A percentile compares a stretch with the other conserved stretches of the same genome.
Conservation (phyloP, 768 basidiomycete genomes). For the Wakefieldia striispora region DNA sequence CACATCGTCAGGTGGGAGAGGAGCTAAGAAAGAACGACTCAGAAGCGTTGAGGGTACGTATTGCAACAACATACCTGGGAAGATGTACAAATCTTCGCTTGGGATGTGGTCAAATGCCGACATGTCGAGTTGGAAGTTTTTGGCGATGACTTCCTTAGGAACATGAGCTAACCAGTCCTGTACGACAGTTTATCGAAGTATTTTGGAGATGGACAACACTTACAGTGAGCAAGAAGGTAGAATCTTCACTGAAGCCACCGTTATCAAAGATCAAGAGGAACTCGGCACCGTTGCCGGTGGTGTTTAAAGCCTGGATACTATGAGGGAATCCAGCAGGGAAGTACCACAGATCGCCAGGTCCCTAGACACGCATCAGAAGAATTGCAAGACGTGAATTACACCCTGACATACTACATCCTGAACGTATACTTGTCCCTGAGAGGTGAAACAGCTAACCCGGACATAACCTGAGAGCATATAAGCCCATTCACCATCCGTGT, state of each 20-base stretch:
- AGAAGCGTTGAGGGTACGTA: background rate
- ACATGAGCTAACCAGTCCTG: conserved; percentile 70
- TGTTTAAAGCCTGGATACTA: conserved; percentile 51
- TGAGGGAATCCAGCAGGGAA: conserved; percentile 59
- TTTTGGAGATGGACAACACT: background rate
- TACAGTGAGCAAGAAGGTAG: conserved; percentile 47
- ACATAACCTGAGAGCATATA: conserved; percentile 50
- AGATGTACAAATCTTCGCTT: conserved; percentile 53
- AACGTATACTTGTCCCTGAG: conserved; percentile 50
- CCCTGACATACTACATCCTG: conserved; percentile 47
- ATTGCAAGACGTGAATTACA: conserved; percentile 3
- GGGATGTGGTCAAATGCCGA: conserved; percentile 57
- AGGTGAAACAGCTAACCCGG: conserved; percentile 50
- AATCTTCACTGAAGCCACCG: conserved; percentile 52
- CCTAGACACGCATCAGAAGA: conserved; percentile 21
- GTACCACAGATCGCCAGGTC: conserved; percentile 53
- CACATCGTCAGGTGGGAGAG: conserved; percentile 42
- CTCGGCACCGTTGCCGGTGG: conserved; percentile 45
- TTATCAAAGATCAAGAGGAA: conserved; percentile 48
- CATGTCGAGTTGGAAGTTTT: conserved; percentile 54
- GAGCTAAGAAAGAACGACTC: conserved; percentile 25
- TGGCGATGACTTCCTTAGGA: conserved; percentile 56
- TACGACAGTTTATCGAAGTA: background rate
- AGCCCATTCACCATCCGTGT: conserved; percentile 46
- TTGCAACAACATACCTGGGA: conserved; percentile 35